Evolutionary conservation across 2,329 filamentous ascomycete genomes (phyloP).

Genomic region (Phaeosphaeria sp.): DNA sequence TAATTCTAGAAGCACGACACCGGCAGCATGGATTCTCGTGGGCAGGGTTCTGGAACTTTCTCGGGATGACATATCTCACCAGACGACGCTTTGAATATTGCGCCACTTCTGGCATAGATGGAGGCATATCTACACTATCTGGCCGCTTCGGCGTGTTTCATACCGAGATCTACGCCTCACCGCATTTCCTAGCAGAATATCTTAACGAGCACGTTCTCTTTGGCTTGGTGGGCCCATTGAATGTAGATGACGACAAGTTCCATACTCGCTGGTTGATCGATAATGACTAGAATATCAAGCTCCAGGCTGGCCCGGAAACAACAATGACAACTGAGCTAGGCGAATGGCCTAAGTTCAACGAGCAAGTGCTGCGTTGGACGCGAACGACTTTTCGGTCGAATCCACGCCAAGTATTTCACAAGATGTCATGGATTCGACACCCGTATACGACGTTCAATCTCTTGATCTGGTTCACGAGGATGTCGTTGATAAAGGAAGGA

Average conservation of each 20-base stretch:
- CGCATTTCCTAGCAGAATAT: constrained; percentile 9
- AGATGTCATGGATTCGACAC: constrained; percentile 52
- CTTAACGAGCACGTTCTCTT: constrained; percentile 17
- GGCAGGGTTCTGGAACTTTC: constrained; percentile 1
- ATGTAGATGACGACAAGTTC: constrained; percentile 69
- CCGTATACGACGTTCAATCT: constrained; percentile 65
- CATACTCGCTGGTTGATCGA: constrained; percentile 62
- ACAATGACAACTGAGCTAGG: constrained; percentile 59
- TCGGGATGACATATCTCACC: constrained; percentile 4
- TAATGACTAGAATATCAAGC: constrained; percentile 42
- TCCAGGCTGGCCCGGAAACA: constrained; percentile 60
- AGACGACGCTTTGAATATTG: constrained; percentile 4
- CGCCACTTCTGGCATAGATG: constrained; percentile 7
- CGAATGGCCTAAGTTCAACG: constrained; percentile 56
- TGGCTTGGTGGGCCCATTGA: constrained; percentile 57
- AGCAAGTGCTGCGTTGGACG: constrained; percentile 64
- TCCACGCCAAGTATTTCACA: constrained; percentile 28
- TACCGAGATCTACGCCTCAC: constrained; percentile 1
- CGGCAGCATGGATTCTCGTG: background rate
- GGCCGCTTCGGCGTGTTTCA: constrained; percentile 8
- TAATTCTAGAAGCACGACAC: background rate
- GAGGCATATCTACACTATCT: background rate
- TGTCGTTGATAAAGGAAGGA: constrained; percentile 62
- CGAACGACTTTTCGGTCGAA: constrained; percentile 62
- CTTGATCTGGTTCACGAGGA: constrained; percentile 61